Evolutionary conservation across 208 protist species (phyloP), one percentile per base, ranked within the genome.

Genomic region (Leishmania aethiopica): DNA sequence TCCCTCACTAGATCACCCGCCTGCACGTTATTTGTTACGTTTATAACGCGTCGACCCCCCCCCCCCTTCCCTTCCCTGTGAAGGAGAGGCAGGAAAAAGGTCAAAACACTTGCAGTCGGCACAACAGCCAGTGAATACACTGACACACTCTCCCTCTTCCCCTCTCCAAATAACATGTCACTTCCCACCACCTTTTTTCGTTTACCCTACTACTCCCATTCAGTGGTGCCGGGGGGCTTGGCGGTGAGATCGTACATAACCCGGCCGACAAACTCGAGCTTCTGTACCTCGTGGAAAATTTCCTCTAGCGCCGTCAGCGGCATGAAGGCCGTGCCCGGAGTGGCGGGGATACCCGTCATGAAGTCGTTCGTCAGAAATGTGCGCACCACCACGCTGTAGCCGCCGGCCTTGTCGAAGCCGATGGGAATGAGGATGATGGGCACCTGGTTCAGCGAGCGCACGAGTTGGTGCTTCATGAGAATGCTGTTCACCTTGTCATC

Each of bases 141-240:
- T 5, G 60, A 32, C n/a, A 32, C 66, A 1, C 40, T 49, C 7
- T 10, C n/a, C 13, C 28, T 7, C 10, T 74, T 40, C 25, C 22
- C 13, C 4, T 28, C 45, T 19, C 17, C 70, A 28, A 25, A 28
- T 7, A 62, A 32, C 45, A 74, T 19, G 47, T 3, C 45, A n/a
- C 15, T 32, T 8, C 22, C 25, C 15, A 25, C 25, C 45, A 55
- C 45, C 5, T 74, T 51, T 32, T 28, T 35, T 19, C 2, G 0
- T 55, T 22, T 15, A 22, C 51, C 8, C 17, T 13, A 47, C n/a
- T 91, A 99, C 84, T 99, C 97, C 95, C 96, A 99, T 85, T 99
- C 98, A n/a, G 98, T 99, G n/a, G 99, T 99, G 76, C 97, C 98
- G 1, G 99, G 99, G 22, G 99, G 99, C 86, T 99, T 99, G 55